Evolutionary conservation across 495 filamentous ascomycete species (phyloP).

Genomic region (Xylaria nigripes): DNA sequence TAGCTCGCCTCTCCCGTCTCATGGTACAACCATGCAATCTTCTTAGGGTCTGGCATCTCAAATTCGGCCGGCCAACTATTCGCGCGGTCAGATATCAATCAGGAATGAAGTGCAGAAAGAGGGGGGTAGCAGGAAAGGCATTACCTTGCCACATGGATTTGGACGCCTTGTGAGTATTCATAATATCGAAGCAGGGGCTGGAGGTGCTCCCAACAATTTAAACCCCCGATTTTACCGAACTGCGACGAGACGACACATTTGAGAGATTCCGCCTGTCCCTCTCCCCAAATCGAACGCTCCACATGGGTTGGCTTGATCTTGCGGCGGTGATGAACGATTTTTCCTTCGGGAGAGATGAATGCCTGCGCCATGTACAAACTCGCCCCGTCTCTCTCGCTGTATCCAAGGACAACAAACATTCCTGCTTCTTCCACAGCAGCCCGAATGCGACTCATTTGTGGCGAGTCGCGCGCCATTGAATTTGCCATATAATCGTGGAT

Average conservation of each 20-base stretch:
- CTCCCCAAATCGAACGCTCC: constrained; percentile 54
- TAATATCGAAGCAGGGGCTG: constrained; percentile 54
- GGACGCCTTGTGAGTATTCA: constrained; percentile 41
- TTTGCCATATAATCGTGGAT: constrained; percentile 43
- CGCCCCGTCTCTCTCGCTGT: constrained; percentile 39
- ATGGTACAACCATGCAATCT: constrained; percentile 26
- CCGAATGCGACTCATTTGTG: constrained; percentile 42
- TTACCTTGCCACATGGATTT: constrained; percentile 52
- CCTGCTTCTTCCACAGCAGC: constrained; percentile 31
- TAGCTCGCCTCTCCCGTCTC: constrained; percentile 29
- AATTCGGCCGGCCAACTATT: constrained; percentile 27
- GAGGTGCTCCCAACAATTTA: constrained; percentile 52
- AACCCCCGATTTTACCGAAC: constrained; percentile 40
- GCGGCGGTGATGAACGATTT: constrained; percentile 38
- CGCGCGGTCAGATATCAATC: constrained; percentile 1
- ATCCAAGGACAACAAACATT: constrained; percentile 45
- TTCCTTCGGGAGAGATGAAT: constrained; percentile 40
- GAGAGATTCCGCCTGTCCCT: constrained; percentile 37
- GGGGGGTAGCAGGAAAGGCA: constrained; percentile 19
- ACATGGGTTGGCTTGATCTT: constrained; percentile 56
- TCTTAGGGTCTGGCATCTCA: constrained; percentile 28
- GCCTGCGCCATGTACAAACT: constrained; percentile 51
- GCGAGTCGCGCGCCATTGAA: constrained; percentile 36
- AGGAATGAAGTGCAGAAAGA: constrained; percentile 9
- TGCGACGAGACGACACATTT: constrained; percentile 37